phyloP scores from a whole-genome alignment of 2,329 filamentous ascomycete genomes.

The Dothidotthia symphoricarpi region DNA sequence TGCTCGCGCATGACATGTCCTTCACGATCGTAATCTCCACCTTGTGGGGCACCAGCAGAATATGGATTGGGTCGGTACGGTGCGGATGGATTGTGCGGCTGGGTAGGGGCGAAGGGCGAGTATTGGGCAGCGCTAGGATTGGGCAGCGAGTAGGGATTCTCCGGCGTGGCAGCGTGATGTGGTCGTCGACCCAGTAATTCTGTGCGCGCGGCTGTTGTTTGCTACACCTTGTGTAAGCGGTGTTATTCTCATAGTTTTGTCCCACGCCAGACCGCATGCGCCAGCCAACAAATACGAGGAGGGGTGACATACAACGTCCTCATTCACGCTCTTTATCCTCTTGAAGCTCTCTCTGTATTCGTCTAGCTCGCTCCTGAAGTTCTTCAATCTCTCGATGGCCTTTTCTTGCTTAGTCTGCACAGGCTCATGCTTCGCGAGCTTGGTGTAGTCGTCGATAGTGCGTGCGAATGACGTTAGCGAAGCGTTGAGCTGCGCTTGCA shows the following conservation, averaged over 20 bases:
- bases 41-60: constrained; percentile 32
- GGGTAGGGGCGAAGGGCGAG: constrained; percentile 35
- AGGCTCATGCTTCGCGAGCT: constrained; percentile 81
- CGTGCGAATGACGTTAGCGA: constrained; percentile 77
- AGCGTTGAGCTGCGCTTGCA: constrained; percentile 53
- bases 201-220: constrained; percentile 66
- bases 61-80: constrained; percentile 46
- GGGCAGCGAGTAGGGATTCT: constrained; percentile 77
- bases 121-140: constrained; percentile 19
- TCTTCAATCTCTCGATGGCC: constrained; percentile 78
- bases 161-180: constrained; percentile 74
- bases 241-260: not conserved
- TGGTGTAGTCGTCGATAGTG: constrained; percentile 88
- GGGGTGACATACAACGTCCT: constrained; percentile 60
- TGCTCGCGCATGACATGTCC: constrained; percentile 84
- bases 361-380: constrained; percentile 77
- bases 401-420: constrained; percentile 91
- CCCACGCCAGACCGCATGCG: not conserved
- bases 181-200: constrained; percentile 85
- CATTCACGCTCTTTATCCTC: constrained; percentile 70
- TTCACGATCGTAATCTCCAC: constrained; percentile 66
- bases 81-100: constrained; percentile 28
- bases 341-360: constrained; percentile 80
- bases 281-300: not conserved
- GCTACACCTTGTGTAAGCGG: constrained; percentile 34